These are phyloP conservation scores for Pleurozium schreberi DNA, from an alignment of 225 moss, liverwort and hornwort genomes.

Conservation along the genomic window DNA sequence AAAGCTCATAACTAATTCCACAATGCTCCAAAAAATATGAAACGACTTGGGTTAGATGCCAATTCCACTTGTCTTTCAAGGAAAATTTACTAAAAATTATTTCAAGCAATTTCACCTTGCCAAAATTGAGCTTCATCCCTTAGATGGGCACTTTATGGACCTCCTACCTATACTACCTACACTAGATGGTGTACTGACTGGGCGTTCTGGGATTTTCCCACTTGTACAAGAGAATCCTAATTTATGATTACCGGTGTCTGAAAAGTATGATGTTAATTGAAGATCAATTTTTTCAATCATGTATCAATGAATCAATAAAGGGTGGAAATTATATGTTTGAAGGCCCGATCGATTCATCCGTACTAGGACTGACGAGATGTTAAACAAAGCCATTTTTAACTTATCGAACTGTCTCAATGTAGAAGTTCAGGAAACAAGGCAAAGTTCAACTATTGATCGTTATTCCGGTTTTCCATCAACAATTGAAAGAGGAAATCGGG, in stretches of 20 bases:
- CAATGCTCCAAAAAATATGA: no score
- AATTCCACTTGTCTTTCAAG: no score
- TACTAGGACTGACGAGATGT: background rate
- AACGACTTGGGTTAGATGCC: no score
- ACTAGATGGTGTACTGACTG: background rate
- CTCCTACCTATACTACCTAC: no score
- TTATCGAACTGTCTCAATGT: background rate
- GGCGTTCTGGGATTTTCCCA: background rate
- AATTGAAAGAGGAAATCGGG: background rate
- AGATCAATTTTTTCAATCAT: background rate
- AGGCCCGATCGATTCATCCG: background rate
- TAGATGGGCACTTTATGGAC: no score
- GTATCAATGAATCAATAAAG: background rate
- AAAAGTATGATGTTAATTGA: no score
- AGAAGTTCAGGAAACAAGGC: background rate
- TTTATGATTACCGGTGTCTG: background rate
- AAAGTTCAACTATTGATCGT: background rate
- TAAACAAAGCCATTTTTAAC: background rate
- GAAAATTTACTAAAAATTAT: no score
- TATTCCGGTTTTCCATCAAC: background rate
- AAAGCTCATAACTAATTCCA: no score
- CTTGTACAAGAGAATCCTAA: background rate
- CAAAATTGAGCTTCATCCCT: no score
- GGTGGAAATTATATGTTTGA: no score
- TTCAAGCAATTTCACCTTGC: no score